Evolutionary conservation across 441 rosid species (phyloP).

Genomic region (Monsonia emarginata): DNA sequence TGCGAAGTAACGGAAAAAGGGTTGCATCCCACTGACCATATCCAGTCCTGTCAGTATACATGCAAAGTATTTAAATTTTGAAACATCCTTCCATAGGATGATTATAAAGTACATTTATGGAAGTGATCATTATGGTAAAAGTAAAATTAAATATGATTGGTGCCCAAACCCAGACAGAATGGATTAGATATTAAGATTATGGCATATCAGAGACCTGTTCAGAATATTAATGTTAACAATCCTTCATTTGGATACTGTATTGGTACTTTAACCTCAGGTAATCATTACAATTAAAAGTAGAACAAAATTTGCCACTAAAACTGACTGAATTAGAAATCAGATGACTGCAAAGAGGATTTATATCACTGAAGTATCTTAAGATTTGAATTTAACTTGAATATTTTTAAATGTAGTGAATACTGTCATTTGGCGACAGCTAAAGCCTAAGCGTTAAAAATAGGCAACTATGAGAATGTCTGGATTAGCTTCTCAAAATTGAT

Average conservation of each 20-base stretch:
- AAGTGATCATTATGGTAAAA: not conserved
- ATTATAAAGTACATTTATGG: not conserved
- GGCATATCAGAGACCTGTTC: not conserved
- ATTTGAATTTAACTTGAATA: not conserved
- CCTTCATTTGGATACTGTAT: not conserved
- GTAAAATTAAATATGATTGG: not conserved
- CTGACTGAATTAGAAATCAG: not conserved
- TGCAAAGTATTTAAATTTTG: not conserved
- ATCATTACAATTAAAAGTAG: not conserved
- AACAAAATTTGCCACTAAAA: not conserved
- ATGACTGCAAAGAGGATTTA: not conserved
- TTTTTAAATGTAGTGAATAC: not conserved
- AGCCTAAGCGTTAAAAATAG: no score
- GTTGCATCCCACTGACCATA: conserved; percentile 95
- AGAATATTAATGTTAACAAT: not conserved
- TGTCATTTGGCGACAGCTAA: not conserved
- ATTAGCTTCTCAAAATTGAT: no score
- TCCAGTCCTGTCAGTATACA: conserved; percentile 68
- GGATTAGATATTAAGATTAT: not conserved
- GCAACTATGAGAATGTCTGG: no score
- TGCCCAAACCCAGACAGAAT: not conserved
- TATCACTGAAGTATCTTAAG: no score
- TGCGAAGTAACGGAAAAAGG: conserved; percentile 76
- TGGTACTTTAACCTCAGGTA: not conserved
- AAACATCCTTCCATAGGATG: not conserved